Conservation (phyloP, 305 asterid species). For the Fraxinus nigra region DNA sequence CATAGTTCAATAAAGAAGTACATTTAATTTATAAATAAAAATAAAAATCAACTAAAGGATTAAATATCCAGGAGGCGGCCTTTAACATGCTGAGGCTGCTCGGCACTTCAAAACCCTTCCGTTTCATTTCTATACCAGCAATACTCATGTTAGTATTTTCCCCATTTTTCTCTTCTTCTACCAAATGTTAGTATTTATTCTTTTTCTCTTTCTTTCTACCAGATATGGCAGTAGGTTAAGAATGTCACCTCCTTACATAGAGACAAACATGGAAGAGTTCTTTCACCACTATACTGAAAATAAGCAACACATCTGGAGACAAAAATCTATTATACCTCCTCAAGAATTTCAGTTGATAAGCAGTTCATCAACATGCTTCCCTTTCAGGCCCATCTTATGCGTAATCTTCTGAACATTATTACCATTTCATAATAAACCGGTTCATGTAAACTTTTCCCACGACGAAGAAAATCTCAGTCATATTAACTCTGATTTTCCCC, state of each 20-base stretch:
- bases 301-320: not conserved
- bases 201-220: not conserved
- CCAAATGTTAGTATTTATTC: not conserved
- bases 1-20: not conserved
- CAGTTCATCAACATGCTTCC: not conserved
- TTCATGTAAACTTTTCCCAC: not conserved
- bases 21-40: not conserved
- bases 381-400: not conserved
- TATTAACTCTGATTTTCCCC: not conserved
- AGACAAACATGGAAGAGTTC: not conserved
- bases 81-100: not conserved
- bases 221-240: not conserved
- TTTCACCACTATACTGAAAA: not conserved
- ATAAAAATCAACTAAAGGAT: not conserved
- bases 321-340: not conserved
- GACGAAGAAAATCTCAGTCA: not conserved
- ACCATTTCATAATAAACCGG: not conserved
- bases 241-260: not conserved
- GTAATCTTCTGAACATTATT: not conserved
- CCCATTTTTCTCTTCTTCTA: not conserved
- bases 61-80: not conserved
- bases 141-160: not conserved
- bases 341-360: not conserved
- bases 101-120: not conserved
- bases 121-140: not conserved